Evolutionary conservation across 306 rosid genomes (phyloP), one percentile per base, ranked within the genome.

Genomic region (Gastrolobium villosum): DNA sequence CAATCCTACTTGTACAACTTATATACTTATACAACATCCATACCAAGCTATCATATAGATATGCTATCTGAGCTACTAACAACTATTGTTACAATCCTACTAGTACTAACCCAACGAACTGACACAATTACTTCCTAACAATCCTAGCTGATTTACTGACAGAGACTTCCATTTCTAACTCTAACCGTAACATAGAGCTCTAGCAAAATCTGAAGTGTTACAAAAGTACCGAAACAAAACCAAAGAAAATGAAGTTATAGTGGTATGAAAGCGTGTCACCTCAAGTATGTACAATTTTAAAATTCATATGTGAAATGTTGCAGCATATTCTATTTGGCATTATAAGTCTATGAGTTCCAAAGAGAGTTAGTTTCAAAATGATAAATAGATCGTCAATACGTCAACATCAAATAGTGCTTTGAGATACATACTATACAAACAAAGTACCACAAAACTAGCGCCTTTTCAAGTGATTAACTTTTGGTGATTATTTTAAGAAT

Each of bases 331-430:
- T 28, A 2, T 45, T 15, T 28, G 43, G 13, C 26, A 46, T 7
- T 74, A 30, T 41, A n/a, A 44, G 6, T 11, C 15, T 32, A 48
- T 2, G 35, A 50, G 60, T 11, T 46, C 41, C 6, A 7, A 7
- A 7, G 39, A 40, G 14, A 6, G 70, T 74, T 63, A 6, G 70
- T 74, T 63, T 63, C 14, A 6, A 49, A 63, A 63, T 63, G 30
- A 20, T 48, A 59, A 45, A 31, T 45, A 44, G 46, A 31, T 31
- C 44, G 32, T 57, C 31, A 20, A 8, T 28, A 14, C 5, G 28
- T 26, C 7, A 9, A 8, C 8, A 4, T 41, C 15, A 61, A 30
- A 61, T 35, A 20, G 26, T 11, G 66, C 10, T 10, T 60, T 56
- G 37, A 14, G 10, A 30, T 56, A 46, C 65, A 37, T 64, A 7